These are phyloP conservation scores for Populus tremula DNA, from an alignment of 345 rosid species.

Conservation along the genomic window DNA sequence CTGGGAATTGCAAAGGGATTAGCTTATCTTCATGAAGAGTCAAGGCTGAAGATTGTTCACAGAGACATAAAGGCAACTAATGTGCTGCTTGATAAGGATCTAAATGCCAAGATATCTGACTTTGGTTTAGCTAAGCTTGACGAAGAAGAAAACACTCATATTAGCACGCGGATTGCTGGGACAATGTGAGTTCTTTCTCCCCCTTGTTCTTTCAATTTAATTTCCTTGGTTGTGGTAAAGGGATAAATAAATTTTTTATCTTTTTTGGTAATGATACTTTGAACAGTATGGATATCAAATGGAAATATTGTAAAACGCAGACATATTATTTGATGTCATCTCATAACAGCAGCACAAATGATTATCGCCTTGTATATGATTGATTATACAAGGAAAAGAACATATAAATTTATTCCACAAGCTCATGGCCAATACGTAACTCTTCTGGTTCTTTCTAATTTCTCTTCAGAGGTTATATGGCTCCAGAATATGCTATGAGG, in stretches of 20 bases:
- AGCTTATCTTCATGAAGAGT: conserved; percentile 64
- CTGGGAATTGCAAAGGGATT: conserved; percentile 57
- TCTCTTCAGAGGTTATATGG: conserved; percentile 81
- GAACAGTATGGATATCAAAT: no score
- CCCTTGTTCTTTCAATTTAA: neutral
- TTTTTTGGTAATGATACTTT: neutral
- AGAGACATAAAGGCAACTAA: conserved; percentile 72
- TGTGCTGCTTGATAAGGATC: conserved; percentile 58
- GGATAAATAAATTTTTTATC: neutral
- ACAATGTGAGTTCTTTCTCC: conserved; percentile 45
- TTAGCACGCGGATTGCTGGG: conserved; percentile 70
- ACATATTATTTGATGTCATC: no score
- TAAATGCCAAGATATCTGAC: conserved; percentile 67
- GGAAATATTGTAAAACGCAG: no score
- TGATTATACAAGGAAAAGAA: neutral
- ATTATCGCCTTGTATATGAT: no score
- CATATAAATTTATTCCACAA: neutral
- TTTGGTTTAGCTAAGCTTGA: conserved; percentile 73
- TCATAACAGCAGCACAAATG: no score
- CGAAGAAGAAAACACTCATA: conserved; percentile 72
- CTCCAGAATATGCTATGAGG: conserved; percentile 98
- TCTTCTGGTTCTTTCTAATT: neutral
- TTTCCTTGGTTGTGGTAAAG: neutral
- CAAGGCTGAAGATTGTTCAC: conserved; percentile 67
- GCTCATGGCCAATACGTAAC: neutral